phyloP scores from a whole-genome alignment of 768 basidiomycete species.

The Leccinum incarnatum region DNA sequence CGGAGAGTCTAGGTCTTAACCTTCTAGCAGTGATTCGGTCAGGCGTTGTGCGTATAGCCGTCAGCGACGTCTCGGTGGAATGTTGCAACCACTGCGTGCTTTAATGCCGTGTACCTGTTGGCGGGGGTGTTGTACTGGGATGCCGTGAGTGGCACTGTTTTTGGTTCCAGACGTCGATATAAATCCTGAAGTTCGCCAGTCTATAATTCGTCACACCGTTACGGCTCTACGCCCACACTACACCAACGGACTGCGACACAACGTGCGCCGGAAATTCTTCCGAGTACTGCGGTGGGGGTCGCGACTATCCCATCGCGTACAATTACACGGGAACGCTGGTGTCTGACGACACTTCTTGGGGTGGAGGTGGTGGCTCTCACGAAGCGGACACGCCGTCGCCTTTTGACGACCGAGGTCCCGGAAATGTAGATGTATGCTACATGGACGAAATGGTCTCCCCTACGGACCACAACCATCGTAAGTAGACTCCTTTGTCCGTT shows the following conservation, averaged over 20 bases:
- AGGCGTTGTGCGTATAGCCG: slow-evolving; percentile 33
- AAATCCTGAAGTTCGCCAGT: slow-evolving; percentile 36
- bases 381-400: too few relatives aligned
- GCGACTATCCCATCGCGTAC: slow-evolving; percentile 39
- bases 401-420: too few relatives aligned
- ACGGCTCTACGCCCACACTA: slow-evolving; percentile 30
- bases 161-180: slow-evolving; percentile 34
- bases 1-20: background rate
- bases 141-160: slow-evolving; percentile 40
- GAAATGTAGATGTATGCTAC: too few relatives aligned
- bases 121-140: slow-evolving; percentile 47
- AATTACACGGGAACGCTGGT: slow-evolving; percentile 7
- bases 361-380: background rate
- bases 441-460: slow-evolving; percentile 6
- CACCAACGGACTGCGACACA: slow-evolving; percentile 51
- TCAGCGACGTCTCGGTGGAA: slow-evolving; percentile 46
- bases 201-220: slow-evolving; percentile 17
- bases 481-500: slow-evolving; percentile 8
- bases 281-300: slow-evolving; percentile 68
- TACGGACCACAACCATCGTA: slow-evolving; percentile 18
- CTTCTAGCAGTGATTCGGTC: slow-evolving; percentile 33
- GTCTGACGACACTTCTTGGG: background rate
- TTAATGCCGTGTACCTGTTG: slow-evolving; percentile 36
- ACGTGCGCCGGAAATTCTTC: slow-evolving; percentile 27
- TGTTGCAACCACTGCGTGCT: slow-evolving; percentile 48